Conservation (phyloP, 1,284 basidiomycete species). For the Apiotrichum gracile region DNA sequence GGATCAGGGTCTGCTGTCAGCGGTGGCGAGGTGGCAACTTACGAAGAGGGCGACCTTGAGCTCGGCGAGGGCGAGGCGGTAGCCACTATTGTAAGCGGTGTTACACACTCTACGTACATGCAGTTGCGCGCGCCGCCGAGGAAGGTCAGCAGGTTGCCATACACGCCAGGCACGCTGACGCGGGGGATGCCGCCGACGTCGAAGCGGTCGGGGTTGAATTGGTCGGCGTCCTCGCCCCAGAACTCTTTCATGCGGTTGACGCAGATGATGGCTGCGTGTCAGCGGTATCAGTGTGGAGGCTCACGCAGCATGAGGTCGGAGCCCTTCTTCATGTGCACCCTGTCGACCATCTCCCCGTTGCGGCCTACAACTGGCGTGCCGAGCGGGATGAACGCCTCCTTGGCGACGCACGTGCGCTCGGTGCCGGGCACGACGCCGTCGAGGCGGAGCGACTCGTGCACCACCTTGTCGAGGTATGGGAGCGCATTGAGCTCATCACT, state of each 20-base stretch:
- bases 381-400: conserved; percentile 60
- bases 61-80: no score
- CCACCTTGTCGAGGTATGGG: conserved; percentile 58
- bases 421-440: conserved; percentile 62
- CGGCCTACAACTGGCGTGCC: conserved; percentile 41
- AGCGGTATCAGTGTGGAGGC: not conserved
- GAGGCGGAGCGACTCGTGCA: conserved; percentile 63
- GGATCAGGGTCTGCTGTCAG: no score
- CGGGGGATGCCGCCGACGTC: conserved; percentile 29
- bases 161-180: conserved; percentile 56
- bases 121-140: conserved; percentile 61
- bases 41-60: no score
- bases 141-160: conserved; percentile 64
- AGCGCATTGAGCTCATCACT: conserved; percentile 46
- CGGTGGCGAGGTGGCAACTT: no score
- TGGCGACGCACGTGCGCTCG: conserved; percentile 56
- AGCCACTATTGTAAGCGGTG: no score
- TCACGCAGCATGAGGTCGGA: conserved; percentile 37
- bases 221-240: conserved; percentile 64
- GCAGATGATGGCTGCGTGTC: conserved; percentile 45
- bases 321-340: conserved; percentile 35
- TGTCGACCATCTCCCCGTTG: conserved; percentile 44
- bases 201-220: conserved; percentile 52
- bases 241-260: conserved; percentile 58
- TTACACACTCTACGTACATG: conserved; percentile 47